phyloP scores from a whole-genome alignment of 2,329 filamentous ascomycete genomes.

The Fusarium ambrosium region DNA sequence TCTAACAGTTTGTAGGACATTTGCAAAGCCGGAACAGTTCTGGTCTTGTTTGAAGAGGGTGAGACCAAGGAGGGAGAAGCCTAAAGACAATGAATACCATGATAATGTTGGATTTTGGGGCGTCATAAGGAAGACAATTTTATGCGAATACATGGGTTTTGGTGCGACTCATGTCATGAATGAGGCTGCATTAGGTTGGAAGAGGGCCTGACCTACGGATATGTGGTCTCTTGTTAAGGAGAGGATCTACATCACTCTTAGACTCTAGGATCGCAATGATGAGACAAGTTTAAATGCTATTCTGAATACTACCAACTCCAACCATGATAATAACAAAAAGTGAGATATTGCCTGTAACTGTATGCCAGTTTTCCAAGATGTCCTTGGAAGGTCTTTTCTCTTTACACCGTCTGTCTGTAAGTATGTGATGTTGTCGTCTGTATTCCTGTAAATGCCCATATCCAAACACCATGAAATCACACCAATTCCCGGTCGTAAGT shows the following conservation, averaged over 20 bases:
- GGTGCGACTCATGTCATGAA: constrained; percentile 15
- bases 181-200: not conserved
- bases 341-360: constrained; percentile 1
- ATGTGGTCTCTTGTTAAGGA: not conserved
- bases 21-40: constrained; percentile 80
- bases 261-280: not conserved
- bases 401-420: not conserved
- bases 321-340: not conserved
- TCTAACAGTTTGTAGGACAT: constrained; percentile 69
- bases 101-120: constrained; percentile 27
- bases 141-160: constrained; percentile 18
- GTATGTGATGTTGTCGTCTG: not conserved
- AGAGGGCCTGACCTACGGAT: not conserved
- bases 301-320: not conserved
- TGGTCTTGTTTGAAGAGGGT: constrained; percentile 78
- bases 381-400: not conserved
- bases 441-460: not conserved
- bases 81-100: constrained; percentile 25
- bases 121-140: constrained; percentile 29
- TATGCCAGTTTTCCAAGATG: constrained; percentile 1
- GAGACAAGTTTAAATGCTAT: not conserved
- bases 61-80: constrained; percentile 48
- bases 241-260: not conserved
- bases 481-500: not conserved
- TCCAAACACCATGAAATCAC: not conserved